phyloP scores from a whole-genome alignment of 2,329 filamentous ascomycete genomes.

The Plenodomus lindquistii region DNA sequence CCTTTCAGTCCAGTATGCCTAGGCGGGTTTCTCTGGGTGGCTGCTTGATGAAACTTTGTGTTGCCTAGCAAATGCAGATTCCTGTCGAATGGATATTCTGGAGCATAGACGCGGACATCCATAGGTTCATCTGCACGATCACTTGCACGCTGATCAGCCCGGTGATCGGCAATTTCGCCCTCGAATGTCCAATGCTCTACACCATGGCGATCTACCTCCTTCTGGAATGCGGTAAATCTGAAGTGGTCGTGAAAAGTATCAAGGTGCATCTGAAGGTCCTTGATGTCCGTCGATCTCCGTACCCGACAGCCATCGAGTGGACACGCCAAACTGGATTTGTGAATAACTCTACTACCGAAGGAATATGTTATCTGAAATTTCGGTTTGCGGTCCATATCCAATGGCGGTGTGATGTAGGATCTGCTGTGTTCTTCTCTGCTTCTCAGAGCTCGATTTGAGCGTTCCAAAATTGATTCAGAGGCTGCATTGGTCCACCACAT shows the following conservation, averaged over 20 bases:
- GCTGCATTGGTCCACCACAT: slow-evolving; percentile 24
- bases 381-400: slow-evolving; percentile 14
- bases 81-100: slow-evolving; percentile 41
- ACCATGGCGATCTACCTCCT: slow-evolving; percentile 13
- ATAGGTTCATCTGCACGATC: slow-evolving; percentile 26
- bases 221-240: slow-evolving; percentile 19
- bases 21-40: slow-evolving; percentile 11
- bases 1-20: neutral
- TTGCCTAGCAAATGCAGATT: slow-evolving; percentile 40
- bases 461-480: slow-evolving; percentile 14
- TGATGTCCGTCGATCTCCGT: slow-evolving; percentile 9
- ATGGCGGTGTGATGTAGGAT: slow-evolving; percentile 10
- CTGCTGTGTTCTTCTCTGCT: neutral
- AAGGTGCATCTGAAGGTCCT: slow-evolving; percentile 43
- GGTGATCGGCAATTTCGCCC: slow-evolving; percentile 22
- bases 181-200: slow-evolving; percentile 20
- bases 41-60: slow-evolving; percentile 22
- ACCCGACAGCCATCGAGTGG: slow-evolving; percentile 16
- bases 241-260: slow-evolving; percentile 42
- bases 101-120: slow-evolving; percentile 39
- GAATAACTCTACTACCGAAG: slow-evolving; percentile 14
- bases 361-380: slow-evolving; percentile 15
- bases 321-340: slow-evolving; percentile 15
- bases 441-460: slow-evolving; percentile 29
- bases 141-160: slow-evolving; percentile 25